phyloP scores from a whole-genome alignment of 1,139 yeast species.

The Geotrichum bryndzae region DNA sequence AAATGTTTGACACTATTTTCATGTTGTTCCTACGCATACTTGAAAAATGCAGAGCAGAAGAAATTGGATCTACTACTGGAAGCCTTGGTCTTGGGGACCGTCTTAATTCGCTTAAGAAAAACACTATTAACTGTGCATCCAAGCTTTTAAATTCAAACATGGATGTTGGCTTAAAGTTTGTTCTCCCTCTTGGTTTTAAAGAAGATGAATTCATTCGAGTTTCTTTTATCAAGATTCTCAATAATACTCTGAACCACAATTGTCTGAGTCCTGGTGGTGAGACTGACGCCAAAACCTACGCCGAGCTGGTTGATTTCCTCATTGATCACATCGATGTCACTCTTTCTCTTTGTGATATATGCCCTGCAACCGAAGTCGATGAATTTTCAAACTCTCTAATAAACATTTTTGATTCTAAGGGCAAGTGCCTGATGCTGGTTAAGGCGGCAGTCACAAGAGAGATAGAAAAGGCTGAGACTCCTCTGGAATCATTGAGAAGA shows the following conservation, averaged over 20 bases:
- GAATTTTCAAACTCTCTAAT: conserved; percentile 66
- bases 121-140: conserved; percentile 62
- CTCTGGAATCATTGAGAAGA: conserved; percentile 69
- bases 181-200: conserved; percentile 74
- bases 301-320: conserved; percentile 31
- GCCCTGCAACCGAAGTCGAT: conserved; percentile 67
- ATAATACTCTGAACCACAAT: conserved; percentile 53
- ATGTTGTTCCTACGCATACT: conserved; percentile 64
- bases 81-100: conserved; percentile 36
- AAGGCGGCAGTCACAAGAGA: conserved; percentile 56
- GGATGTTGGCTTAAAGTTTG: conserved; percentile 70
- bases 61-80: conserved; percentile 15
- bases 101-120: conserved; percentile 51
- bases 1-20: conserved; percentile 67
- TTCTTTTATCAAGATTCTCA: conserved; percentile 71
- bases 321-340: conserved; percentile 22
- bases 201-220: conserved; percentile 58
- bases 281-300: conserved; percentile 30
- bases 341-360: conserved; percentile 33
- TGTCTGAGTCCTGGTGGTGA: conserved; percentile 32
- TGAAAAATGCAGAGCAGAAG: conserved; percentile 46
- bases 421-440: conserved; percentile 51
- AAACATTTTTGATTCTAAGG: conserved; percentile 52
- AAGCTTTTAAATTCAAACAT: conserved; percentile 67
- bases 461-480: conserved; percentile 51